These are phyloP conservation scores for Cryptococcus hybrid DNA, from an alignment of 1,284 basidiomycete genomes.

Conservation along the genomic window DNA sequence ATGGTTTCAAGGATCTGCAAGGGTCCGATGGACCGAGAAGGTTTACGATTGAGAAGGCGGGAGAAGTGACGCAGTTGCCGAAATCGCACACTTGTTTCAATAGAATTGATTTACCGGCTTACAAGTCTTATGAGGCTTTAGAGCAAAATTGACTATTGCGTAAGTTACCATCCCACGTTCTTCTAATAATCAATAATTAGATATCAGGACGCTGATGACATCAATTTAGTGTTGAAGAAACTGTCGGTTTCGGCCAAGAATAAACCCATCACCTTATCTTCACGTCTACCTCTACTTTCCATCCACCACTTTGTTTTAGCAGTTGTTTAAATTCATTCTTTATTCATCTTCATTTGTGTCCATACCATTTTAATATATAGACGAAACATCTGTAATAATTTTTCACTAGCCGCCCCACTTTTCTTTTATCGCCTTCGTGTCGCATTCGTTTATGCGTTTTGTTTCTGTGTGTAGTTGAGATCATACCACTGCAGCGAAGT, in stretches of 20 bases:
- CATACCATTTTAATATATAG: no score
- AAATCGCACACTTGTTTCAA: conserved; percentile 89
- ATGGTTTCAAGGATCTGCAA: conserved; percentile 98
- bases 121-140: conserved; percentile 82
- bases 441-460: no score
- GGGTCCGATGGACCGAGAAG: conserved; percentile 92
- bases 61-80: conserved; percentile 85
- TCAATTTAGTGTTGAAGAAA: conserved; percentile 60
- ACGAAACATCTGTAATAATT: no score
- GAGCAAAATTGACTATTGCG: conserved; percentile 83
- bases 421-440: no score
- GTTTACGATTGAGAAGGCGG: conserved; percentile 94
- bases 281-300: no score
- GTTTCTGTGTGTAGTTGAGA: no score
- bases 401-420: no score
- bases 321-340: not conserved
- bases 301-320: not conserved
- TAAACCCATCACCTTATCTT: conserved; percentile 11
- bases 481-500: no score
- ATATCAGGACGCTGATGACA: conserved; percentile 1
- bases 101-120: conserved; percentile 81
- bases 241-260: conserved; percentile 54
- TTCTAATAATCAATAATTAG: not conserved
- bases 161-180: conserved; percentile 17
- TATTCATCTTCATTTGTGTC: not conserved